Base-by-base conservation (phyloP, 169 alveolate species). In the Eimeria brunetti region DNA sequence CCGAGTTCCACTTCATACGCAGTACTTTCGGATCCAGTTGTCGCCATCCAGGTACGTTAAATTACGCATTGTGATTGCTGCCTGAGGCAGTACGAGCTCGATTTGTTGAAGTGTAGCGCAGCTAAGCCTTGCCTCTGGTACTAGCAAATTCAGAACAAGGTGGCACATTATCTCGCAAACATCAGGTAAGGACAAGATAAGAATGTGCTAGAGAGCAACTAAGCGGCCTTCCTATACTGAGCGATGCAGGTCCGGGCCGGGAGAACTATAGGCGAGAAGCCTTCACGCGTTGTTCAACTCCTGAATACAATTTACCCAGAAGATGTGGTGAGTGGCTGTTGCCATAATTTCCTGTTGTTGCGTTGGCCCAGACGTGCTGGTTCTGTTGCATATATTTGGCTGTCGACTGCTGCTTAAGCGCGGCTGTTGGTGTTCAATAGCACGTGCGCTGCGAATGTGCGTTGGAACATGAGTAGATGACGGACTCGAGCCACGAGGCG, bases 251-350 rank as follows among this genome's bases (percentile, higher is more conserved):
- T 98, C 89, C 98, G 97, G 89, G 97, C 98, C 14, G 98, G 98
- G 44, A 96, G 99, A 69, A 96, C 96, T 60, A 95, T 97, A 2
- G 99, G 99, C 9, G 97, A 97, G 36, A 95, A 97, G 83, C 98
- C 99, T 30, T 96, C 99, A 27, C 95, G 97, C 33, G 98, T 98
- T n/a, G 98, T 98, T 53, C 99, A 98, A 81, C 97, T 98, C 51
- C 97, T 98, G 49, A 98, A 98, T 94, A 96, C 97, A 58, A 98
- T 97, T 36, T 98, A 97, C 94, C 99, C 96, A 84, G 99, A 98
- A 94, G 99, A 98, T 64, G 91, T 98, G 73, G 96, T 98, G 86
- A 88, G 94, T 27, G n/a, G 78, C 89, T 38, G 44, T 73, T 22
- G 38, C 64, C 24, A 76, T 18, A 46, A 44, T 44, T 20, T 46